Percentiles rank a stretch among this genome's conserved stretches.
Evolutionary conservation across 2,329 filamentous ascomycete genomes (phyloP).

Genomic region (Botrytis deweyae): DNA sequence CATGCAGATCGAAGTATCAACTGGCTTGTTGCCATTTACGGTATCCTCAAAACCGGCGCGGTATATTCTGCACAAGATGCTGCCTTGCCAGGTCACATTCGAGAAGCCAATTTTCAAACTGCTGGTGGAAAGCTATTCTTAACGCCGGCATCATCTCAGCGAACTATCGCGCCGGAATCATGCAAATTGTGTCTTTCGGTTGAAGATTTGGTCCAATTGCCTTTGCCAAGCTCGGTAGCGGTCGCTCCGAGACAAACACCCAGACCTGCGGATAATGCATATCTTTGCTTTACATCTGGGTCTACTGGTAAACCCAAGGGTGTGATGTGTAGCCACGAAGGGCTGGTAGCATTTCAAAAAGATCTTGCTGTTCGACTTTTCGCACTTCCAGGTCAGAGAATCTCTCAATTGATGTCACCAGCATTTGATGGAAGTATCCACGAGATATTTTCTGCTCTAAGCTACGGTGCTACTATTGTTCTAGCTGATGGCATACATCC

Average conservation of each 20-base stretch:
- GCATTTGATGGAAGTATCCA: constrained; percentile 48
- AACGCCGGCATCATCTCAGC: constrained; percentile 20
- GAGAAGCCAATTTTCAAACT: constrained; percentile 32
- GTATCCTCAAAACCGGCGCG: constrained; percentile 39
- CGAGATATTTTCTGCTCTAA: constrained; percentile 29
- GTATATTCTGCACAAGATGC: constrained; percentile 40
- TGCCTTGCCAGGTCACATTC: constrained; percentile 29
- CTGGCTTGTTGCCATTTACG: constrained; percentile 42
- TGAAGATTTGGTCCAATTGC: constrained; percentile 17
- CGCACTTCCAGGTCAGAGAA: constrained; percentile 38
- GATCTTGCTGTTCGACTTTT: constrained; percentile 40
- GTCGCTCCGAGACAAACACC: not conserved
- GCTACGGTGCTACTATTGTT: constrained; percentile 12
- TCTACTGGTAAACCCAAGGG: constrained; percentile 47
- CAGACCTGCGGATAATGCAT: constrained; percentile 35
- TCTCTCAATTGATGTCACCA: constrained; percentile 46
- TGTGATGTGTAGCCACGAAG: constrained; percentile 41
- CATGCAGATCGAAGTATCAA: constrained; percentile 49
- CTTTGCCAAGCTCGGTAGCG: not conserved
- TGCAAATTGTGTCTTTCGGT: constrained; percentile 17
- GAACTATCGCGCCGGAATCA: constrained; percentile 21
- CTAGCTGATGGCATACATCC: not conserved
- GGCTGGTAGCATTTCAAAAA: constrained; percentile 42
- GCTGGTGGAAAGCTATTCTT: constrained; percentile 36
- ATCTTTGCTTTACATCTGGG: constrained; percentile 48